Percentiles rank a stretch among this genome's conserved stretches.
phyloP scores from a whole-genome alignment of 257 asterid genomes.

The Coffea canephora region DNA sequence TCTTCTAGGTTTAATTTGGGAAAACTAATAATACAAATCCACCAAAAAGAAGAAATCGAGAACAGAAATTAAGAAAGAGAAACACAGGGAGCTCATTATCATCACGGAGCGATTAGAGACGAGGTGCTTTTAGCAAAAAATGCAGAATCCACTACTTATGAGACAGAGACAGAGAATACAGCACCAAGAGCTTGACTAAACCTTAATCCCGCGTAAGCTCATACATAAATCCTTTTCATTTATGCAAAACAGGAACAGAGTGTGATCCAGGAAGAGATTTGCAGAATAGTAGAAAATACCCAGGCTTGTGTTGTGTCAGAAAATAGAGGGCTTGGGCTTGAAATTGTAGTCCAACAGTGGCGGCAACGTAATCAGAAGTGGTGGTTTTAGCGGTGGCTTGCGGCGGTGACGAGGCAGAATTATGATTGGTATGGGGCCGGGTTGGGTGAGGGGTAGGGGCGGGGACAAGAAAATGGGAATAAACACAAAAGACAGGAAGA shows the following conservation, averaged over 20 bases:
- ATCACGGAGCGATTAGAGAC: not conserved
- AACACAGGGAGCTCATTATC: not conserved
- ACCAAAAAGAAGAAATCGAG: not conserved
- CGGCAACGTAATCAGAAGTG: not conserved
- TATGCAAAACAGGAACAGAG: not conserved
- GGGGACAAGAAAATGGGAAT: no score
- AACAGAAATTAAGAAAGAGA: not conserved
- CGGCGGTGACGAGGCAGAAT: constrained; percentile 12
- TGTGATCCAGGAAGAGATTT: not conserved
- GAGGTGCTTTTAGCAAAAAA: not conserved
- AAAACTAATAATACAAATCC: not conserved
- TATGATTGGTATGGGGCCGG: no score
- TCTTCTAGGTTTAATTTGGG: not conserved
- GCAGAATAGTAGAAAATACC: not conserved
- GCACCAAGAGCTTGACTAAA: not conserved
- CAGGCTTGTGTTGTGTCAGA: not conserved
- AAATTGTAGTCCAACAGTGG: not conserved
- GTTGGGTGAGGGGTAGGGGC: no score
- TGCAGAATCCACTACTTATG: not conserved
- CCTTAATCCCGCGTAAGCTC: not conserved
- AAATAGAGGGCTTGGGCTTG: not conserved
- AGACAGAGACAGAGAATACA: not conserved
- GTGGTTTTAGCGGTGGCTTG: constrained; percentile 9
- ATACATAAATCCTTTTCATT: not conserved
- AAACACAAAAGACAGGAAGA: no score